Conservation (phyloP, 176 grass and related monocot species). For the Paspalum notatum region DNA sequence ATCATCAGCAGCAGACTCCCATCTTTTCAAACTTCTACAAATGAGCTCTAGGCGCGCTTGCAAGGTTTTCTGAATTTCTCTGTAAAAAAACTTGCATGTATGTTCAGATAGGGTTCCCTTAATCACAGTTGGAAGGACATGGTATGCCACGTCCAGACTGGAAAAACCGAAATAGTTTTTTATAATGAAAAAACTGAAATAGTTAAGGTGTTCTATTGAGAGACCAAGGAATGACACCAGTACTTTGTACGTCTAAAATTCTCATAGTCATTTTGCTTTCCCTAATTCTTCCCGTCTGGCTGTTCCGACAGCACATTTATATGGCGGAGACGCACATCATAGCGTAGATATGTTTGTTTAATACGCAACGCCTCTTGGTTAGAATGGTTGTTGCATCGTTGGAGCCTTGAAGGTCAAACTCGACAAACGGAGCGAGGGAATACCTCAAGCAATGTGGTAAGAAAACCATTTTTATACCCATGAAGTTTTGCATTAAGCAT, state of each 20-base stretch:
- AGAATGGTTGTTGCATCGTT: constrained; percentile 4
- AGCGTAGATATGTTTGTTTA: constrained; percentile 43
- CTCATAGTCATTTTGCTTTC: not conserved
- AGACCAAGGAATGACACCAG: not conserved
- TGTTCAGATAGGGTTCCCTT: not conserved
- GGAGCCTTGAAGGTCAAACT: constrained; percentile 28
- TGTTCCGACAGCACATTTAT: constrained; percentile 14
- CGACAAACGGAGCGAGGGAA: not conserved
- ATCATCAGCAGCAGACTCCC: too few species aligned
- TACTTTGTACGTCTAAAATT: constrained; percentile 34
- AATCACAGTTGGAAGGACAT: not conserved
- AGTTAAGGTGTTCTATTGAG: not conserved
- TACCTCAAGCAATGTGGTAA: constrained; percentile 31
- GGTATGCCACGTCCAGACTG: not conserved
- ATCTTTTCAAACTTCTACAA: not conserved
- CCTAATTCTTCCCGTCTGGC: not conserved
- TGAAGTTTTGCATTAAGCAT: too few species aligned
- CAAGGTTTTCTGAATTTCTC: not conserved
- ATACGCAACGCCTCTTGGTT: constrained; percentile 36
- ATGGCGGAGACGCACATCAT: too few species aligned
- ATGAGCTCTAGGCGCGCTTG: not conserved
- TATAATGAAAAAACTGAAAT: not conserved
- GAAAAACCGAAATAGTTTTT: too few species aligned
- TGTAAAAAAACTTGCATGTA: not conserved
- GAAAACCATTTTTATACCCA: too few species aligned